Conservation (phyloP, 495 filamentous ascomycete genomes). For the Aspergillus biplanus region DNA sequence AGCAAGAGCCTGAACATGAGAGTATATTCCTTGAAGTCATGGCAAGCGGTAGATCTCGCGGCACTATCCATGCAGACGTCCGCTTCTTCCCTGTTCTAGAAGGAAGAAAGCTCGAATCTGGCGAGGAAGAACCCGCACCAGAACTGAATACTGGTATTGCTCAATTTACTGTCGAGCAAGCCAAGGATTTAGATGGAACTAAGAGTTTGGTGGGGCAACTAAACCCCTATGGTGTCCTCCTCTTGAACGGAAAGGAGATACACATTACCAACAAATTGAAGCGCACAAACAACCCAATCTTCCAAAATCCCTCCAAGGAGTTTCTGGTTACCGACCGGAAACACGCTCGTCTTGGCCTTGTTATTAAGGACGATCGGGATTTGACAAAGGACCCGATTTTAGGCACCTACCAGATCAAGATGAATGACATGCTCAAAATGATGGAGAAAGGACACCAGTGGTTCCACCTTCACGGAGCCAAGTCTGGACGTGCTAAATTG, state of each 20-base stretch:
- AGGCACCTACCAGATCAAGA: slow-evolving; percentile 90
- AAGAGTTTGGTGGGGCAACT: slow-evolving; percentile 89
- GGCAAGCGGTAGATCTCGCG: slow-evolving; percentile 80
- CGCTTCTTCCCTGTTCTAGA: slow-evolving; percentile 95
- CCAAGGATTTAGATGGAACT: slow-evolving; percentile 88
- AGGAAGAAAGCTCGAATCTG: slow-evolving; percentile 69
- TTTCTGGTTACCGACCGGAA: slow-evolving; percentile 92
- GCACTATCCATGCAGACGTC: slow-evolving; percentile 77
- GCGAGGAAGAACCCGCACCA: slow-evolving; percentile 75
- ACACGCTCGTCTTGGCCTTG: slow-evolving; percentile 81
- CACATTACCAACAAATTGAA: slow-evolving; percentile 86
- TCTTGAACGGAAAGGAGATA: slow-evolving; percentile 88
- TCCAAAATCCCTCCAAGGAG: slow-evolving; percentile 87
- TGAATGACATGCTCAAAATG: slow-evolving; percentile 89
- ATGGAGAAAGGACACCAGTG: slow-evolving; percentile 94
- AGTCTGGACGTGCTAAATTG: slow-evolving; percentile 86
- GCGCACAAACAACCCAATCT: slow-evolving; percentile 95
- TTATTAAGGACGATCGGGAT: slow-evolving; percentile 94
- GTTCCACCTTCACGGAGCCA: slow-evolving; percentile 84
- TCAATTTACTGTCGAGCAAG: slow-evolving; percentile 90
- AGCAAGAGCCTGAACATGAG: slow-evolving; percentile 75
- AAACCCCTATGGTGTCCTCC: slow-evolving; percentile 84
- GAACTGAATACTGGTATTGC: slow-evolving; percentile 92
- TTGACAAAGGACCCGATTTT: slow-evolving; percentile 80
- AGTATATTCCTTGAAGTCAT: slow-evolving; percentile 83